Evolutionary conservation across 2,329 filamentous ascomycete genomes (phyloP), one percentile per base, ranked within the genome.

Genomic region (Penicillium sp.): DNA sequence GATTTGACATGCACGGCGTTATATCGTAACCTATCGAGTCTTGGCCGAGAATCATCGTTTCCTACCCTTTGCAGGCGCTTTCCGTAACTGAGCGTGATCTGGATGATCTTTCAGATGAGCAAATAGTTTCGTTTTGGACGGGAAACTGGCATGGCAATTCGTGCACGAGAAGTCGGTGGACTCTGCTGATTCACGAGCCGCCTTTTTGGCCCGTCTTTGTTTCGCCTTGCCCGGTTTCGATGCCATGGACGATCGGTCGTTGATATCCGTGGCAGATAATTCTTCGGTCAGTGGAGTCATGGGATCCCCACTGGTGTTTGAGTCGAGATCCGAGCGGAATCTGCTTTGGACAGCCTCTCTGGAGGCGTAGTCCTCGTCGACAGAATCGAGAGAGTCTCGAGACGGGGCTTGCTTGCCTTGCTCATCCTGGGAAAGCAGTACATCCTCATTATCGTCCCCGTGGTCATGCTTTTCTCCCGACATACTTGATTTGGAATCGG

Each of bases 81-180:
- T 41, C 9, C 51, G 35, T 3, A 73, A 73, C 28, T 81, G 79
- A 5, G 84, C 85, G 70, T 93, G 87, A 8, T 72, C 72, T 13
- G 79, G 69, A 7, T 52, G 45, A 8, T 83, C 78, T 52, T 81
- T 80, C 49, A 93, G 76, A 66, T 94, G 89, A 45, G 79, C 73
- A 64, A 91, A 91, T 13, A 94, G 69, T 55, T 82, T 83, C 5
- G 80, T 85, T 56, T 82, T 84, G 1, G 85, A 88, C 0, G 79
- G 81, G 71, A 97, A 98, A 0, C 72, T 78, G 56, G 86, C 88
- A 56, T 82, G 79, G 68, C 93, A 97, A 4, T 83, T 80, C 3
- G 85, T 79, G 64, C 93, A 97, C 59, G 84, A 84, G 45, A 88
- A 79, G 28, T 82, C 56, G 4, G 49, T 37, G 13, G 54, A 28